phyloP scores from a whole-genome alignment of 768 basidiomycete species.

The Tylopilus cervinicoccineus region DNA sequence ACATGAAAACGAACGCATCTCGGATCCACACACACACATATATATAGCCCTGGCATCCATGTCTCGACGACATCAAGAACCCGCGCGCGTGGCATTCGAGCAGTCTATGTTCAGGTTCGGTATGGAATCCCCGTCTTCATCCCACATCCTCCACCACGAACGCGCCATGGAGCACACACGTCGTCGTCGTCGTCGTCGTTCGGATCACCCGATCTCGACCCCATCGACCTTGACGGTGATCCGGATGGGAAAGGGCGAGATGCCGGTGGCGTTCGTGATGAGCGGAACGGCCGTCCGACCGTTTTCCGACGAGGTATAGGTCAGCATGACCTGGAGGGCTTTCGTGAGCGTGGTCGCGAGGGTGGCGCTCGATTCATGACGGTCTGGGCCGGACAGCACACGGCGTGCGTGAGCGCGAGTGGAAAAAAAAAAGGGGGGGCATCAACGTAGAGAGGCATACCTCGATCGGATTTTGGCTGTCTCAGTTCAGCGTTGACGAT shows the following conservation, averaged over 20 bases:
- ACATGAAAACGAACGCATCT: too few relatives aligned
- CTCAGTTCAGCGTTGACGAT: constrained; percentile 75
- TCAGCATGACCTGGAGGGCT: constrained; percentile 67
- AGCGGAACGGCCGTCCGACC: constrained; percentile 73
- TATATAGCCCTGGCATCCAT: too few relatives aligned
- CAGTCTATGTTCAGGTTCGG: too few relatives aligned
- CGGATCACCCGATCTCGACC: constrained; percentile 52
- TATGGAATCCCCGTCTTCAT: too few relatives aligned
- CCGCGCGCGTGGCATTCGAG: too few relatives aligned
- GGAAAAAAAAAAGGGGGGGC: too few relatives aligned
- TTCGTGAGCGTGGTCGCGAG: constrained; percentile 61
- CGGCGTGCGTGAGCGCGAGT: neutral
- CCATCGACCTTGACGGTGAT: constrained; percentile 68
- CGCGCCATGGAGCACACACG: too few relatives aligned
- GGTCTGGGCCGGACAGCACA: constrained; percentile 30
- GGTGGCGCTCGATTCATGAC: constrained; percentile 50
- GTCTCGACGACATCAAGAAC: too few relatives aligned
- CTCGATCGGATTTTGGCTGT: constrained; percentile 64
- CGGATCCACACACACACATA: too few relatives aligned
- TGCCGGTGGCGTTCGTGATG: constrained; percentile 71
- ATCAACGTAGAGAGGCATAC: constrained; percentile 28
- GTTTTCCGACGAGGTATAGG: constrained; percentile 72
- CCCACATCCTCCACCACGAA: too few relatives aligned
- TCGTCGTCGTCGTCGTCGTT: too few relatives aligned
- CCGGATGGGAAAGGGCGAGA: constrained; percentile 79